Percentiles rank a stretch among this genome's conserved stretches.
These are phyloP conservation scores for Diplosphaera chodatii DNA, from an alignment of 139 green algal genomes.

Conservation along the genomic window DNA sequence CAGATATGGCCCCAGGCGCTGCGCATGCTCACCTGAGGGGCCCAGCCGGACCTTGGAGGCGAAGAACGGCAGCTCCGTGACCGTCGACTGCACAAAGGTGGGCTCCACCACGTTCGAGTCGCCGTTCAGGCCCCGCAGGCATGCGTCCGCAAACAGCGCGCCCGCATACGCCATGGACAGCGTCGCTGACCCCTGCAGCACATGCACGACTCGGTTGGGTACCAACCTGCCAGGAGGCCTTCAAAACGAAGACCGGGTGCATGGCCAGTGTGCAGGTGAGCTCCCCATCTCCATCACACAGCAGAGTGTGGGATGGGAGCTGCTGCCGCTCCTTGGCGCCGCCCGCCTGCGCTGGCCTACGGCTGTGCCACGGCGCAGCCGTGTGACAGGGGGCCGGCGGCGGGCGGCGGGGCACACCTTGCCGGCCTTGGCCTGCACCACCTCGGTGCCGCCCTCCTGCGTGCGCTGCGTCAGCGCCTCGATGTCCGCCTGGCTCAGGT, in stretches of 20 bases:
- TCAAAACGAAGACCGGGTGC: too few relatives aligned
- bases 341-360: too few relatives aligned
- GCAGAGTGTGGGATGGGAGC: too few relatives aligned
- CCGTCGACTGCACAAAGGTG: constrained; percentile 84
- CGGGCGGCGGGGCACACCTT: constrained; percentile 30
- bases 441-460: constrained; percentile 98
- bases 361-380: too few relatives aligned
- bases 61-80: constrained; percentile 85
- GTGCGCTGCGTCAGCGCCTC: constrained; percentile 94
- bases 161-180: constrained; percentile 98
- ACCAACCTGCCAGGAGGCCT: too few relatives aligned
- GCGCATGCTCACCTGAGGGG: constrained; percentile 66
- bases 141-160: constrained; percentile 89
- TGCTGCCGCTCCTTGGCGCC: too few relatives aligned
- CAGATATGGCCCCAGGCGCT: too few relatives aligned
- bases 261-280: too few relatives aligned
- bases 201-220: too few relatives aligned
- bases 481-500: constrained; percentile 68
- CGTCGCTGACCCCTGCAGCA: constrained; percentile 88
- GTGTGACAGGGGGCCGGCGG: too few relatives aligned
- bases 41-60: constrained; percentile 83
- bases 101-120: constrained; percentile 58
- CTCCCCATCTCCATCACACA: too few relatives aligned
- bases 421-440: constrained; percentile 90
- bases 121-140: constrained; percentile 89